Evolutionary conservation across 371 early-diverging fungal species (phyloP).

Genomic region (Batrachochytrium dendrobatidis): DNA sequence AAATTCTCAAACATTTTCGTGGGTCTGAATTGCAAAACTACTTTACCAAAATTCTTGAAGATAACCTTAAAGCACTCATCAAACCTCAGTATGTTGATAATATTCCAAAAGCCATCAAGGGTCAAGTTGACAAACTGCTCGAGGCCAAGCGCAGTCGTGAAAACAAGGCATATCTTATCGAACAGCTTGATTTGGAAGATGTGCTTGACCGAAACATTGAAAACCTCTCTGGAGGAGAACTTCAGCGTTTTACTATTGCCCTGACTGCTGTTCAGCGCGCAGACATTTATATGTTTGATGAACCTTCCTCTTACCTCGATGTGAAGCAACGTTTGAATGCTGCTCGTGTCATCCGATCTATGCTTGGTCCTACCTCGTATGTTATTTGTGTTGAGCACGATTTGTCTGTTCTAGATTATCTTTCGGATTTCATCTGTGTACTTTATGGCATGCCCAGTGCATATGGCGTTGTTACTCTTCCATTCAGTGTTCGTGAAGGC

Average conservation of each 20-base stretch:
- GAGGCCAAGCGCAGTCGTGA: conserved; percentile 65
- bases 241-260: conserved; percentile 98
- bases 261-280: conserved; percentile 81
- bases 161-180: conserved; percentile 68
- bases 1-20: conserved; percentile 94
- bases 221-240: conserved; percentile 98
- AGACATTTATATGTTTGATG: conserved; percentile 99
- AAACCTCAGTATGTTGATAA: conserved; percentile 99
- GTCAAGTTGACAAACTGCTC: conserved; percentile 73
- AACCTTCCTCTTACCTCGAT: conserved; percentile 98
- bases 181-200: conserved; percentile 72
- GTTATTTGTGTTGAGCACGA: conserved; percentile 99
- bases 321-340: conserved; percentile 99
- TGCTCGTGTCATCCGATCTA: conserved; percentile 87
- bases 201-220: conserved; percentile 84
- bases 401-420: conserved; percentile 97
- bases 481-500: conserved; percentile 95
- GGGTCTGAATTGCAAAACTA: conserved; percentile 99
- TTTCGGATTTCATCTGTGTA: conserved; percentile 98
- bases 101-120: conserved; percentile 83
- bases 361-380: conserved; percentile 71
- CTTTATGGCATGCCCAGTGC: conserved; percentile 97
- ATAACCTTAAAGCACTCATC: conserved; percentile 87
- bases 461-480: conserved; percentile 99
- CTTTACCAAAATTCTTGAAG: conserved; percentile 97